These are phyloP conservation scores for Xylariaceae sp. DNA, from an alignment of 2,329 filamentous ascomycete genomes.

Conservation along the genomic window DNA sequence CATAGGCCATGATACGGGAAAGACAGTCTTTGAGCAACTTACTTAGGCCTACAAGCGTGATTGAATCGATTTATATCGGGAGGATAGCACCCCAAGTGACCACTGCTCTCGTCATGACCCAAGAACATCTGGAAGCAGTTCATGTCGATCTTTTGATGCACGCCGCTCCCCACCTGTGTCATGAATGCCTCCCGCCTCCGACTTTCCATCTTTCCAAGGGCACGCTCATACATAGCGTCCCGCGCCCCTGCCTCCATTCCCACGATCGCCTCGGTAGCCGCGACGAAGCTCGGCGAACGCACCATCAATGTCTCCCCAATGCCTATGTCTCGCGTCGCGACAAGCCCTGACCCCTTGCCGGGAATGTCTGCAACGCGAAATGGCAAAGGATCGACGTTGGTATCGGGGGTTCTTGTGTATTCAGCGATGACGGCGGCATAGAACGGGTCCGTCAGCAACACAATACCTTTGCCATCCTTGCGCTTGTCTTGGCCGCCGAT, in stretches of 20 bases:
- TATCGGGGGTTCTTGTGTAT: slow-evolving; percentile 5
- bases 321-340: slow-evolving; percentile 30
- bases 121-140: slow-evolving; percentile 33
- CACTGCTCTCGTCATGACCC: slow-evolving; percentile 18
- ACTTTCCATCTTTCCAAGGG: slow-evolving; percentile 24
- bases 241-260: slow-evolving; percentile 13
- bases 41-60: slow-evolving; percentile 39
- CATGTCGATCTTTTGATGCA: slow-evolving; percentile 28
- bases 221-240: slow-evolving; percentile 24
- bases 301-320: slow-evolving; percentile 32
- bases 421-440: slow-evolving; percentile 16
- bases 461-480: slow-evolving; percentile 8
- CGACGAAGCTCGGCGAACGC: slow-evolving; percentile 7
- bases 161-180: slow-evolving; percentile 27
- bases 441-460: slow-evolving; percentile 19
- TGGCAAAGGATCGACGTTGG: slow-evolving; percentile 13
- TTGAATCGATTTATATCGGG: slow-evolving; percentile 32
- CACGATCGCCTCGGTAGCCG: slow-evolving; percentile 23
- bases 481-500: slow-evolving; percentile 8
- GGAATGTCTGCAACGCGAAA: slow-evolving; percentile 26
- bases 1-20: neutral
- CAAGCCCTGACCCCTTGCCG: slow-evolving; percentile 32
- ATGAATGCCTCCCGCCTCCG: slow-evolving; percentile 20
- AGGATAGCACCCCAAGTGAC: slow-evolving; percentile 31
- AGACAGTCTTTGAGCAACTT: slow-evolving; percentile 8